These are phyloP conservation scores for Termitomyces sp. DNA, from an alignment of 768 basidiomycete genomes.

Conservation along the genomic window DNA sequence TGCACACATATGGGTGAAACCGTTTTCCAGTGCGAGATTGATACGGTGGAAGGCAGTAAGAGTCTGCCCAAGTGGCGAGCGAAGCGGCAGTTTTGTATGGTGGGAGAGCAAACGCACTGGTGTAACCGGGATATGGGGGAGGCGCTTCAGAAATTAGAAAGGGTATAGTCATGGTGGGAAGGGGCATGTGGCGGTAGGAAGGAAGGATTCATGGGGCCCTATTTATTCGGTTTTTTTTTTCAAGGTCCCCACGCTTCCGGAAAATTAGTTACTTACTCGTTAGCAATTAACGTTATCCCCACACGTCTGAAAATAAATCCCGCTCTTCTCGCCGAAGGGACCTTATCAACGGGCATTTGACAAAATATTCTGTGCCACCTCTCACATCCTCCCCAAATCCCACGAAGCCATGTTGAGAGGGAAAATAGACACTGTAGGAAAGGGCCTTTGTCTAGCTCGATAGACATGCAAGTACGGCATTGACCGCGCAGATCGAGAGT, in stretches of 20 bases:
- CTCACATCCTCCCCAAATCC: background rate
- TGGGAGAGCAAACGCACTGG: slow-evolving; percentile 1
- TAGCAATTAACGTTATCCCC: background rate
- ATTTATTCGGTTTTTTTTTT: background rate
- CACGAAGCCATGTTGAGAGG: background rate
- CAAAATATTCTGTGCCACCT: background rate
- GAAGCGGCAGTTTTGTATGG: slow-evolving; percentile 6
- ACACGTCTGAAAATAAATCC: background rate
- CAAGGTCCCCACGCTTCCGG: background rate
- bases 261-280: background rate
- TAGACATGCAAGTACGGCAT: background rate
- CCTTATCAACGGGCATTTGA: background rate
- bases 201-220: background rate
- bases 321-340: background rate
- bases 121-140: background rate
- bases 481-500: background rate
- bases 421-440: background rate
- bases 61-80: slow-evolving; percentile 7
- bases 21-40: slow-evolving; percentile 7
- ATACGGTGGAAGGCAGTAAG: slow-evolving; percentile 12
- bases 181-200: background rate
- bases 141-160: background rate
- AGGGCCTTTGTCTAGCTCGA: background rate
- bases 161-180: background rate
- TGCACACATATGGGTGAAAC: slow-evolving; percentile 12